These are phyloP conservation scores for Dimargaris cristalligena DNA, from an alignment of 192 early-diverging fungal genomes.

Conservation along the genomic window DNA sequence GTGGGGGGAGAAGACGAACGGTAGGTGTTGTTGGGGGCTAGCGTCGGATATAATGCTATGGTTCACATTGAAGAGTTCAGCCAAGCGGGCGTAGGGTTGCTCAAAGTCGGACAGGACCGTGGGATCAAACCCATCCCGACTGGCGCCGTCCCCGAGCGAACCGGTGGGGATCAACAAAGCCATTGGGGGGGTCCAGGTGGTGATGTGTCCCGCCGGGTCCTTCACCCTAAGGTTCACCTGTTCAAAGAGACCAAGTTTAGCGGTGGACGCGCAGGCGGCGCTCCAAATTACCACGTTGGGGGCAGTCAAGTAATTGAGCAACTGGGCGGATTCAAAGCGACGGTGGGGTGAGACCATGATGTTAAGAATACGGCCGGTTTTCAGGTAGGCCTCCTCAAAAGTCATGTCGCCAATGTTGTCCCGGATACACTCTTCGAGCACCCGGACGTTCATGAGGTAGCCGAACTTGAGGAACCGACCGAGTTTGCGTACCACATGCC, in stretches of 20 bases:
- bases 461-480: conserved; percentile 47
- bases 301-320: conserved; percentile 76
- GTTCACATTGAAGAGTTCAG: conserved; percentile 71
- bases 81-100: conserved; percentile 36
- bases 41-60: conserved; percentile 72
- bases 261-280: conserved; percentile 61
- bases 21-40: conserved; percentile 39
- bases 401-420: conserved; percentile 69
- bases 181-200: conserved; percentile 40
- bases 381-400: conserved; percentile 76
- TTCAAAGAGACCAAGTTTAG: conserved; percentile 47
- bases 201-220: conserved; percentile 43
- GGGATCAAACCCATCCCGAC: neutral
- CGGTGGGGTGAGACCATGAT: conserved; percentile 19
- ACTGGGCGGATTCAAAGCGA: conserved; percentile 54
- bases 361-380: conserved; percentile 75
- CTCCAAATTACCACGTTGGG: conserved; percentile 76
- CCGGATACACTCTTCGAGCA: conserved; percentile 53
- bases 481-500: conserved; percentile 35
- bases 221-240: conserved; percentile 52
- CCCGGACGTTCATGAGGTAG: conserved; percentile 56
- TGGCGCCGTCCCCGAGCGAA: neutral
- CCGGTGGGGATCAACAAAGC: neutral
- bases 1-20: conserved; percentile 38
- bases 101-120: neutral